Conservation (phyloP, 2,329 filamentous ascomycete genomes). For the Penicillium griseofulvum region DNA sequence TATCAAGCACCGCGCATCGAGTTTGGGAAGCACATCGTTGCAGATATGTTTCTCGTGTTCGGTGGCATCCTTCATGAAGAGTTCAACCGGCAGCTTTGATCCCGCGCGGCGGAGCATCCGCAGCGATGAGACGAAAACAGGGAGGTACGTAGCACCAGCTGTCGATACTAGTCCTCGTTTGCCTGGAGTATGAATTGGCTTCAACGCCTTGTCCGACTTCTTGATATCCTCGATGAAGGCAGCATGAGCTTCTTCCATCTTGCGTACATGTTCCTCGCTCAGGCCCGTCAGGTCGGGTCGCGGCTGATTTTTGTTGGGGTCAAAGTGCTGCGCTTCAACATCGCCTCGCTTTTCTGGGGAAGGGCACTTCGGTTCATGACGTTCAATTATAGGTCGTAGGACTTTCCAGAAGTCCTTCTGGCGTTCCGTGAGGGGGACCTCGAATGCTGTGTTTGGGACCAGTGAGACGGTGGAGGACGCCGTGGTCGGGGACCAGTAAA, state of each 20-base stretch:
- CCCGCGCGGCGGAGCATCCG: conserved; percentile 54
- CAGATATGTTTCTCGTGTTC: conserved; percentile 45
- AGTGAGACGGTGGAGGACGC: conserved; percentile 29
- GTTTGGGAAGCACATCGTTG: conserved; percentile 39
- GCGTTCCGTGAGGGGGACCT: conserved; percentile 35
- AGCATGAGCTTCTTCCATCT: conserved; percentile 42
- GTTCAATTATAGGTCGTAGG: conserved; percentile 35
- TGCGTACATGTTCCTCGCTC: conserved; percentile 32
- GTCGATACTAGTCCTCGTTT: conserved; percentile 53
- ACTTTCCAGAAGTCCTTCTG: conserved; percentile 40
- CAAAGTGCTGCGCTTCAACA: conserved; percentile 28
- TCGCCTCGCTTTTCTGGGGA: conserved; percentile 27
- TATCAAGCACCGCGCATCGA: conserved; percentile 45
- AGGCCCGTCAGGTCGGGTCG: conserved; percentile 39
- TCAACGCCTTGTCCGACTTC: conserved; percentile 26
- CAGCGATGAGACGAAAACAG: conserved; percentile 51
- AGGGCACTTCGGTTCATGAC: conserved; percentile 31
- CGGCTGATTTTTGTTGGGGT: conserved; percentile 27
- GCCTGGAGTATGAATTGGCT: conserved; percentile 36
- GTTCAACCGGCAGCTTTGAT: conserved; percentile 50
- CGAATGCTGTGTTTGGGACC: conserved; percentile 34
- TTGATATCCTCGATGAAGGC: conserved; percentile 40
- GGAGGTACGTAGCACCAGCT: conserved; percentile 49
- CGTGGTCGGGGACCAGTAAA: conserved; percentile 37
- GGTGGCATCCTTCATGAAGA: conserved; percentile 41